Evolutionary conservation across 306 rosid genomes (phyloP).

Genomic region (Luffa acutangula): DNA sequence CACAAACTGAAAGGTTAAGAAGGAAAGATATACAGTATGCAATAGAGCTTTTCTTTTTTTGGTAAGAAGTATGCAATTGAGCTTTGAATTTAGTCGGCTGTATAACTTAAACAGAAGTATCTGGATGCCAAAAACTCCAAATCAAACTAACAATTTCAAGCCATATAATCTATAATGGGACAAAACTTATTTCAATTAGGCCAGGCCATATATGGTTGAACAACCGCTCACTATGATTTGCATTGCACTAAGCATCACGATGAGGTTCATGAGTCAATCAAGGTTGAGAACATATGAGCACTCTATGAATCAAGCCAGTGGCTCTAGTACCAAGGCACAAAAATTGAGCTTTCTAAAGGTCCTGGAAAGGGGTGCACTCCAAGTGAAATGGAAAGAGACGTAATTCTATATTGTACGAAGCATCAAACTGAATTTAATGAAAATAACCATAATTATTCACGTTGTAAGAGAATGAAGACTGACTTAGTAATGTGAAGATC

Average conservation of each 20-base stretch:
- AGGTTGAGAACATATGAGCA: not conserved
- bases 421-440: not conserved
- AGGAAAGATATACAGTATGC: no score
- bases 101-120: no score
- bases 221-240: not conserved
- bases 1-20: no score
- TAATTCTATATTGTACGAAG: not conserved
- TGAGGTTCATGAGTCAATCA: not conserved
- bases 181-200: not conserved
- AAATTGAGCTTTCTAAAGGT: not conserved
- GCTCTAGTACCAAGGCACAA: not conserved
- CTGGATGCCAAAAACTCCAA: not conserved
- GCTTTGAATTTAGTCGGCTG: no score
- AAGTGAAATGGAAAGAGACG: not conserved
- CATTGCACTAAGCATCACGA: not conserved
- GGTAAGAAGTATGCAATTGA: no score
- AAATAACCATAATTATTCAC: not conserved
- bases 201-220: not conserved
- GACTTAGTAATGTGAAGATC: slow-evolving; percentile 89
- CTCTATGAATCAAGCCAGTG: not conserved
- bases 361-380: not conserved
- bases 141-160: not conserved
- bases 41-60: no score
- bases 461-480: slow-evolving; percentile 14
- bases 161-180: not conserved